A percentile compares a stretch with the other conserved stretches of the same genome.
Evolutionary conservation across 768 basidiomycete species (phyloP).

Genomic region (Xanthoconium purpureum): DNA sequence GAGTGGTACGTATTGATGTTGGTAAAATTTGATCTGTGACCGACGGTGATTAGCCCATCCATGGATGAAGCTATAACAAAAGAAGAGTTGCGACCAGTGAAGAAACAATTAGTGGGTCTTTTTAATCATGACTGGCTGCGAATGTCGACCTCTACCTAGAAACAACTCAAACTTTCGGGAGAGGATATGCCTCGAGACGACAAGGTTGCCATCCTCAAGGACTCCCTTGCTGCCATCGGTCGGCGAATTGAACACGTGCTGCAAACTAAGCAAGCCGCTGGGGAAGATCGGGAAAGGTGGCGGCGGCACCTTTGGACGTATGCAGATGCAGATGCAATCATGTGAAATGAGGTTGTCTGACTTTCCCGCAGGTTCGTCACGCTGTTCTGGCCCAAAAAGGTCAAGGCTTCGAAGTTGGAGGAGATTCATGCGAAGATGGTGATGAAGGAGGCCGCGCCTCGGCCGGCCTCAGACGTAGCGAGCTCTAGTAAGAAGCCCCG

Average conservation of each 20-base stretch:
- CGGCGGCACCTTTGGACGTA: slow-evolving; percentile 95
- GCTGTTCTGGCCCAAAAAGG: slow-evolving; percentile 96
- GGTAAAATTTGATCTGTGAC: slow-evolving; percentile 7
- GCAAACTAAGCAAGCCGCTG: slow-evolving; percentile 67
- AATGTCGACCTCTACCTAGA: slow-evolving; percentile 45
- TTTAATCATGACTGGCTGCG: not conserved
- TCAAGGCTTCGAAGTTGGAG: slow-evolving; percentile 88
- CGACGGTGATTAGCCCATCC: slow-evolving; percentile 58
- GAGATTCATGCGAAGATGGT: slow-evolving; percentile 97
- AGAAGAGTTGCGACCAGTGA: slow-evolving; percentile 93
- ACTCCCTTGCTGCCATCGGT: slow-evolving; percentile 92
- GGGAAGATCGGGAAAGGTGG: slow-evolving; percentile 86
- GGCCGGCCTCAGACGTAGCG: slow-evolving; percentile 47
- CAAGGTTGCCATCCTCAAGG: slow-evolving; percentile 93
- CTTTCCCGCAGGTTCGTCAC: slow-evolving; percentile 74
- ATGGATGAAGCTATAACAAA: slow-evolving; percentile 95
- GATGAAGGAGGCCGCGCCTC: slow-evolving; percentile 75
- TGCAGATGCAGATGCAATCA: slow-evolving; percentile 35
- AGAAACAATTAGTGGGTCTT: slow-evolving; percentile 81
- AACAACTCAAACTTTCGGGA: slow-evolving; percentile 91
- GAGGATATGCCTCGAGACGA: slow-evolving; percentile 93
- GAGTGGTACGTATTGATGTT: slow-evolving; percentile 65
- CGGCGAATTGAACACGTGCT: slow-evolving; percentile 86
- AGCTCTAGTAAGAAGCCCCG: slow-evolving; percentile 59
- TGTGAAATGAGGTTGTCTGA: slow-evolving; percentile 9